Evolutionary conservation across 2,329 filamentous ascomycete species (phyloP).

Genomic region (Cercospora zeae-maydis): DNA sequence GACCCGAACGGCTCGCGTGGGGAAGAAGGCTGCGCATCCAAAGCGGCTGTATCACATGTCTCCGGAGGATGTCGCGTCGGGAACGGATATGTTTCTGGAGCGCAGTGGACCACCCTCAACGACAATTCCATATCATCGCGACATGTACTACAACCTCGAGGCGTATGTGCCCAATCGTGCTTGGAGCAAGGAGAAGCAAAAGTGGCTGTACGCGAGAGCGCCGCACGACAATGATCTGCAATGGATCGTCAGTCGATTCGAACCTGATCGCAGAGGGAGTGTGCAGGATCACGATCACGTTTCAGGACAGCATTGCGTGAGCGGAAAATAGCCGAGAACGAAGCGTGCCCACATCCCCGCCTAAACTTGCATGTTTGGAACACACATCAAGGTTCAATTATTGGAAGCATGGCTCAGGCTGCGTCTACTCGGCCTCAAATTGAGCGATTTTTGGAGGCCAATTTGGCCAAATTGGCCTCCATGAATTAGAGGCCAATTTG

Average conservation of each 20-base stretch:
- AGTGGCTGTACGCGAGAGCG: slow-evolving; percentile 50
- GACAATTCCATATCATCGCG: slow-evolving; percentile 54
- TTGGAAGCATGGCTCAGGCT: too few relatives aligned
- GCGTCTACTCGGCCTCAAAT: too few relatives aligned
- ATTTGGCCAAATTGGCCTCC: too few relatives aligned
- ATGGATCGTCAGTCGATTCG: slow-evolving; percentile 21
- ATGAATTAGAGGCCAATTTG: too few relatives aligned
- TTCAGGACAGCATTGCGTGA: too few relatives aligned
- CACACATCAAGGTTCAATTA: too few relatives aligned
- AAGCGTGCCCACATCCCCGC: too few relatives aligned
- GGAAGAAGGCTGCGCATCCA: slow-evolving; percentile 17
- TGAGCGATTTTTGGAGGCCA: too few relatives aligned
- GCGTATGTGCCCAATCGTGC: slow-evolving; percentile 56
- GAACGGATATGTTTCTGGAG: slow-evolving; percentile 52
- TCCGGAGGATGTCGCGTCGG: slow-evolving; percentile 44
- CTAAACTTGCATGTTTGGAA: too few relatives aligned
- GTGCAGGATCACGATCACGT: neutral
- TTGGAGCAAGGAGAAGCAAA: slow-evolving; percentile 47
- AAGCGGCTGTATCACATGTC: slow-evolving; percentile 46
- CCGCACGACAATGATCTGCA: slow-evolving; percentile 40
- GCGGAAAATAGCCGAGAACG: too few relatives aligned
- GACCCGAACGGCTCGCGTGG: slow-evolving; percentile 35
- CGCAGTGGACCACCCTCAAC: slow-evolving; percentile 50
- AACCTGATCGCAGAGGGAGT: slow-evolving; percentile 11
- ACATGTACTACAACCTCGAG: slow-evolving; percentile 58